Evolutionary conservation across 2,329 filamentous ascomycete species (phyloP), one percentile per base, ranked within the genome.

Genomic region (Chaetomiaceae sp.): DNA sequence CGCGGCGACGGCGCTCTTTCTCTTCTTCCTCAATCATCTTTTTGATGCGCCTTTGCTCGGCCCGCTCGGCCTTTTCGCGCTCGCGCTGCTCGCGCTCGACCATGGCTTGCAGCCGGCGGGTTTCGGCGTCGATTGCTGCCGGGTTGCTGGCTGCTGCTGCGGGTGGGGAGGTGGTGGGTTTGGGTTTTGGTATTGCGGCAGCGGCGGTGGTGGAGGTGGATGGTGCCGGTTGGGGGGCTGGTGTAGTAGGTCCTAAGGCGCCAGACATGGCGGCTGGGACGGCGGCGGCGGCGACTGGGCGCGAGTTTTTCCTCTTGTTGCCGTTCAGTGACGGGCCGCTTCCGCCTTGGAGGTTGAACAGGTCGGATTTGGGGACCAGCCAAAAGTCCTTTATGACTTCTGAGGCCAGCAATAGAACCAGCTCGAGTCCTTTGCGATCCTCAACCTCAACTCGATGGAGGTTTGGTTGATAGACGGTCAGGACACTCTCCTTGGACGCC

Each of bases 401-500:
- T 1, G 83, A 80, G 25, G 80, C 76, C 19, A 87, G 69, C 19
- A 87, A 67, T 17, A 97, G 71, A 1, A 91, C 85, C 1, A 97
- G 81, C 67, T 99, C 94, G 4, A 97, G 75, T 0, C 94, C 94
- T 69, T 96, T 97, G 53, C 87, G 84, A 70, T 99, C 94, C 69
- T 99, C 91, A 57, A 97, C 84, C 39, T 97, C 91, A 11, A 97
- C 87, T 6, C 94, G 80, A 57, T 87, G 85, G 65, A 97, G 77
- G 66, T 97, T 97, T 5, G 92, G 89, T 70, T 99, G 89, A 73
- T 97, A 96, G 38, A 99, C 79, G 2, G 91, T 95, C 54, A 97
- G 71, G 27, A 69, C 66, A 33, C 72, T 74, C 62, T 91, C 88
- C 44, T 75, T 72, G 23, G 85, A 76, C 17, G 81, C 79, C 60